Conservation (phyloP, 2,329 filamentous ascomycete genomes). For the Fusarium abutilonis region DNA sequence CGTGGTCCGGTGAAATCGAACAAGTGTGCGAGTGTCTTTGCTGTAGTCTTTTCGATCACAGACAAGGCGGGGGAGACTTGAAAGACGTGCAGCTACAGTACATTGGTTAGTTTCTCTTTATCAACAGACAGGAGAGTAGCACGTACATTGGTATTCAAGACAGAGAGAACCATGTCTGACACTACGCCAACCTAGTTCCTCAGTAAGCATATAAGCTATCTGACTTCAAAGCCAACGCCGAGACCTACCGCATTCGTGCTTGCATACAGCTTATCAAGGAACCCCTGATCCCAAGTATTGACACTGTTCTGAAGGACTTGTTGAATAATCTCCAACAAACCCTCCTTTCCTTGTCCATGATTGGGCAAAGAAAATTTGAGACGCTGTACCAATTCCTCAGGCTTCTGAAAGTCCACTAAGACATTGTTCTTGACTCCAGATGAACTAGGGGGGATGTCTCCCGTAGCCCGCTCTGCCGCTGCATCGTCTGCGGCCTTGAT, state of each 20-base stretch:
- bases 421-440: slow-evolving; percentile 59
- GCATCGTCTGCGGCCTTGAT: slow-evolving; percentile 75
- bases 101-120: slow-evolving; percentile 14
- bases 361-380: slow-evolving; percentile 68
- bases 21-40: slow-evolving; percentile 74
- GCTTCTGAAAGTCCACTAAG: slow-evolving; percentile 71
- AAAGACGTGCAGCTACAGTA: slow-evolving; percentile 74
- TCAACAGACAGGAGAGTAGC: not conserved
- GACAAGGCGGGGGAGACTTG: slow-evolving; percentile 91
- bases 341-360: slow-evolving; percentile 72
- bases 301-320: slow-evolving; percentile 85
- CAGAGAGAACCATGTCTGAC: slow-evolving; percentile 83
- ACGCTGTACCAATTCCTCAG: slow-evolving; percentile 64
- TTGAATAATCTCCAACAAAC: slow-evolving; percentile 75
- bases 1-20: slow-evolving; percentile 79
- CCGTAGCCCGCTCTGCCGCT: slow-evolving; percentile 60
- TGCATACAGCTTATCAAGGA: slow-evolving; percentile 95
- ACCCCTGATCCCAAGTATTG: slow-evolving; percentile 99
- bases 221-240: not conserved
- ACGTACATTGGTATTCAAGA: slow-evolving; percentile 87
- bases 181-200: slow-evolving; percentile 76
- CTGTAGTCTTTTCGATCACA: slow-evolving; percentile 86
- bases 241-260: slow-evolving; percentile 78
- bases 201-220: slow-evolving; percentile 11
- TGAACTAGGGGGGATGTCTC: slow-evolving; percentile 57